phyloP scores from a whole-genome alignment of 345 rosid species.

The Rhodomyrtus tomentosa region DNA sequence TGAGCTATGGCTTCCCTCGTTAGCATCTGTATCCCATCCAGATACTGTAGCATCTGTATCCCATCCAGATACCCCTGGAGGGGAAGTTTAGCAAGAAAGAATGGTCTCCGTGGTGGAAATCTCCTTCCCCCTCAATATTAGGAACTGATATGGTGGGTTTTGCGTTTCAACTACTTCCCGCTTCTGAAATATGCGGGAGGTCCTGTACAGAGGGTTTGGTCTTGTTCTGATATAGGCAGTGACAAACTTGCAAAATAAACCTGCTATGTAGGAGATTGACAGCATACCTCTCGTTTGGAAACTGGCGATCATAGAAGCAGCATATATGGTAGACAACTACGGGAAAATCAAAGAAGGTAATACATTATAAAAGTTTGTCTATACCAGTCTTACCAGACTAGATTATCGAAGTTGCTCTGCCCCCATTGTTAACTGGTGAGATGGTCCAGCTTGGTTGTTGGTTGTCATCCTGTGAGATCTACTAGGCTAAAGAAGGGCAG shows the following conservation, averaged over 20 bases:
- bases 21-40: slow-evolving; percentile 4
- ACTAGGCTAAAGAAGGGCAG: neutral
- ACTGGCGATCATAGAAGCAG: neutral
- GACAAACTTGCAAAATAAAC: neutral
- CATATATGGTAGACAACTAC: neutral
- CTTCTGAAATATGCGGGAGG: neutral
- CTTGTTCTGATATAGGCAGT: neutral
- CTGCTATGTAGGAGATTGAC: neutral
- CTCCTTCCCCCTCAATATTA: neutral
- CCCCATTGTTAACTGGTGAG: neutral
- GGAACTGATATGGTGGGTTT: neutral
- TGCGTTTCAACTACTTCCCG: neutral
- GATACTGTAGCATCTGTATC: slow-evolving; percentile 4
- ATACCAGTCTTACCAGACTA: neutral
- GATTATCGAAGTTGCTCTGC: neutral
- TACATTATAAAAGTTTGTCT: neutral
- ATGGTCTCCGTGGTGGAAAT: neutral
- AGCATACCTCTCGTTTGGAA: neutral
- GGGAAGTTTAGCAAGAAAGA: neutral
- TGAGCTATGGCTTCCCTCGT: slow-evolving; percentile 80
- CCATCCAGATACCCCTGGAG: neutral
- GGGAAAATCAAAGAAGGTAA: neutral
- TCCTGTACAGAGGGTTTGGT: neutral
- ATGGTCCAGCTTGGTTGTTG: neutral
- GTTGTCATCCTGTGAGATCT: neutral